Conservation (phyloP, 441 rosid genomes). For the Cnidoscolus chayamansa region DNA sequence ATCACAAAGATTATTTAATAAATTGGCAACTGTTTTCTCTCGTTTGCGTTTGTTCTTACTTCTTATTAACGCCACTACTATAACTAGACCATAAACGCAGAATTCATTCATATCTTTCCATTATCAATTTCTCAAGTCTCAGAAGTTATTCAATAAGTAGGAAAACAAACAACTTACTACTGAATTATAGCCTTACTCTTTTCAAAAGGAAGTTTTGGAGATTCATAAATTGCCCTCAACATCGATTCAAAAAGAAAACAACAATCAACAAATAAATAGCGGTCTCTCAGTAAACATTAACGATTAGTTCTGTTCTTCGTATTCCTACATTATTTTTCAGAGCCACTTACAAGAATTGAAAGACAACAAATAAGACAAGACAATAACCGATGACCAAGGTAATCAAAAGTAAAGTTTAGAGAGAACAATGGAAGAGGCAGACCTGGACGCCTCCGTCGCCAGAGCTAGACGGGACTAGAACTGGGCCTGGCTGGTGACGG, state of each 20-base stretch:
- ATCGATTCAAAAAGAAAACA: not conserved
- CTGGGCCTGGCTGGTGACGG: slow-evolving; percentile 52
- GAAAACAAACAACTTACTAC: not conserved
- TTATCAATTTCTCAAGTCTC: not conserved
- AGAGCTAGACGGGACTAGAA: slow-evolving; percentile 53
- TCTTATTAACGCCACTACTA: not conserved
- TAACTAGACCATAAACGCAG: not conserved
- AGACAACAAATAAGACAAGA: not conserved
- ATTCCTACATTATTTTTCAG: not conserved
- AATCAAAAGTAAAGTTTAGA: not conserved
- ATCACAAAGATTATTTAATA: not conserved
- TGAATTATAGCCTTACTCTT: not conserved
- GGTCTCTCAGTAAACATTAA: not conserved
- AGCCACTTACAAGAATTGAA: not conserved
- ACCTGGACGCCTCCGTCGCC: slow-evolving; percentile 89
- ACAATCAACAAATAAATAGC: slow-evolving; percentile 2
- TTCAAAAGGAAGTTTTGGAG: slow-evolving; percentile 3
- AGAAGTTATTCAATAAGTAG: no score
- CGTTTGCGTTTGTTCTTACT: not conserved
- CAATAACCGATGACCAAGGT: not conserved
- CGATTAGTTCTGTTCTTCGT: not conserved
- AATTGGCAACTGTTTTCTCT: not conserved
- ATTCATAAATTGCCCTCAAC: not conserved
- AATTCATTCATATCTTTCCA: not conserved
- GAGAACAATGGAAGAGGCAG: not conserved